A percentile compares a stretch with the other conserved stretches of the same genome.
Conservation (phyloP, 1,139 yeast species). For the Debaryomyces coudertii region DNA sequence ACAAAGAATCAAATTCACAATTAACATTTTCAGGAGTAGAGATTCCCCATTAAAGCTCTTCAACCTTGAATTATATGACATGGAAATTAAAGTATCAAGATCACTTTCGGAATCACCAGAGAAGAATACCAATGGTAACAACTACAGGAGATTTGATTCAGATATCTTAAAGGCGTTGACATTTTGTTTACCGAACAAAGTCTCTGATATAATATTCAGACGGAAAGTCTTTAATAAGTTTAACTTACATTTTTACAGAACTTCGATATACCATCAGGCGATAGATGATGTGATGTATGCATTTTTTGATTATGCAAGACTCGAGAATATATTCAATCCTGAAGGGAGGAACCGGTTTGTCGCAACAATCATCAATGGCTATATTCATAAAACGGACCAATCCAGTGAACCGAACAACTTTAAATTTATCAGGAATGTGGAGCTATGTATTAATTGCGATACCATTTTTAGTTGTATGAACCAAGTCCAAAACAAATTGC, state of each 20-base stretch:
- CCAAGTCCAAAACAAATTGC: conserved; percentile 17
- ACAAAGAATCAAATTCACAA: conserved; percentile 26
- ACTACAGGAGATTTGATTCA: neutral
- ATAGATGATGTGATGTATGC: conserved; percentile 21
- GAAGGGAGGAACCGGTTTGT: conserved; percentile 27
- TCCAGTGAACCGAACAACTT: conserved; percentile 16
- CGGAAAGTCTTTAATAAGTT: conserved; percentile 33
- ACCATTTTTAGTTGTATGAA: conserved; percentile 27
- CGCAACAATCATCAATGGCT: conserved; percentile 35
- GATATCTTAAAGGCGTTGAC: neutral
- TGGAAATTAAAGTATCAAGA: conserved; percentile 20
- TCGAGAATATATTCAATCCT: conserved; percentile 27
- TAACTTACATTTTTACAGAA: conserved; percentile 33
- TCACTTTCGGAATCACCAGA: neutral
- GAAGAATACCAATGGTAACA: neutral
- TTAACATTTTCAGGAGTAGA: conserved; percentile 30
- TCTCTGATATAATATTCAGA: conserved; percentile 18
- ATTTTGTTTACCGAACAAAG: conserved; percentile 12
- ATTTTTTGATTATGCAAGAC: conserved; percentile 34
- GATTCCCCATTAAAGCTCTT: conserved; percentile 36
- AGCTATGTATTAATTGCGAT: conserved; percentile 30
- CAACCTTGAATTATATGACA: conserved; percentile 33
- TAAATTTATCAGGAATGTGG: conserved; percentile 37
- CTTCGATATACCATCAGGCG: conserved; percentile 24
- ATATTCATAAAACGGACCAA: conserved; percentile 24